Percentiles rank a stretch among this genome's conserved stretches.
Conservation (phyloP, 2,329 filamentous ascomycete species). For the Teratosphaeria epicoccoides region DNA sequence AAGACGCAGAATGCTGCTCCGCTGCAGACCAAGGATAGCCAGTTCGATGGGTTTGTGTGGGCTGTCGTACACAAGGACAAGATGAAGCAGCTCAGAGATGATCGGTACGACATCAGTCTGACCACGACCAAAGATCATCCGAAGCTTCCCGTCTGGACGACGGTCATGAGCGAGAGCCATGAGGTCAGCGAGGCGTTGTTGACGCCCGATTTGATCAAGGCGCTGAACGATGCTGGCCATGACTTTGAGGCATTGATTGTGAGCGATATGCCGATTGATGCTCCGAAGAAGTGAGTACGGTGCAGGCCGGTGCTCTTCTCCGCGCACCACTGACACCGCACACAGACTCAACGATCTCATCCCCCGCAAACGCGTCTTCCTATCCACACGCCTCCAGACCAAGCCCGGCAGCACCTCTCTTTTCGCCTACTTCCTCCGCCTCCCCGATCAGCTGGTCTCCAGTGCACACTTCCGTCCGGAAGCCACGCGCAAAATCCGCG, state of each 20-base stretch:
- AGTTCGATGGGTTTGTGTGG: slow-evolving; percentile 86
- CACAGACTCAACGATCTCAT: slow-evolving; percentile 67
- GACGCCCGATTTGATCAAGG: slow-evolving; percentile 75
- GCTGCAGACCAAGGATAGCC: slow-evolving; percentile 42
- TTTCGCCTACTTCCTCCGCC: slow-evolving; percentile 65
- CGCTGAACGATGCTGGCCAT: slow-evolving; percentile 67
- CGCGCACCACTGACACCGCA: not conserved
- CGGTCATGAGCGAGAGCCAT: slow-evolving; percentile 92
- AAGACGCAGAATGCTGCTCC: slow-evolving; percentile 46
- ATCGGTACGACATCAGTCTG: slow-evolving; percentile 87
- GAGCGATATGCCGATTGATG: slow-evolving; percentile 79
- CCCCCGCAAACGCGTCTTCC: slow-evolving; percentile 76
- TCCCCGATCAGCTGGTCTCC: slow-evolving; percentile 71
- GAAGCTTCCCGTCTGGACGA: slow-evolving; percentile 82
- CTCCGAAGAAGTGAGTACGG: slow-evolving; percentile 62
- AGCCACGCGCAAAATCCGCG: slow-evolving; percentile 73
- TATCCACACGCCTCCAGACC: slow-evolving; percentile 56
- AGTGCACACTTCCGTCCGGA: slow-evolving; percentile 76
- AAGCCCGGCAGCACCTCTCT: slow-evolving; percentile 54
- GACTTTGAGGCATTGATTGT: slow-evolving; percentile 78
- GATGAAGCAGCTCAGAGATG: slow-evolving; percentile 83
- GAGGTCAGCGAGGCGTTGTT: slow-evolving; percentile 84
- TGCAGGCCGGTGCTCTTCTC: not conserved
- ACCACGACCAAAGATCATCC: slow-evolving; percentile 86
- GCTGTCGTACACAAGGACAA: slow-evolving; percentile 88